phyloP scores from a whole-genome alignment of 441 rosid species.

The Monsonia emarginata region DNA sequence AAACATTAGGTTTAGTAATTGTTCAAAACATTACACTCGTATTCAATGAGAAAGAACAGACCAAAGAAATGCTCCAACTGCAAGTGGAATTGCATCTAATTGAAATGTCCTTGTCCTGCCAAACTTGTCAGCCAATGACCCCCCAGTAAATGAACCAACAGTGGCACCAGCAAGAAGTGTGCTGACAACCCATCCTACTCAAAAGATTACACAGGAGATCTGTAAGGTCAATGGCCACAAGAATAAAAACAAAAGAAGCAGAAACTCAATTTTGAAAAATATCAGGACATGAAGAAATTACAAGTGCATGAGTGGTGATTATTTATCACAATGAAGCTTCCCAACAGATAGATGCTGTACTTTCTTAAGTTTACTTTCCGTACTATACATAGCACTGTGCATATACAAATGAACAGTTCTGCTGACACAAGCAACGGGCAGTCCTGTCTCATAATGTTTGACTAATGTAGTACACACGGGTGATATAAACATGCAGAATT shows the following conservation, averaged over 20 bases:
- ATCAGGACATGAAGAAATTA: not conserved
- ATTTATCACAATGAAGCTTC: not conserved
- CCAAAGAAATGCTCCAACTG: constrained; percentile 77
- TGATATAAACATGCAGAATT: not conserved
- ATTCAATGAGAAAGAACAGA: constrained; percentile 22
- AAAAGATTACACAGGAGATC: constrained; percentile 16
- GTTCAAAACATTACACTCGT: constrained; percentile 3
- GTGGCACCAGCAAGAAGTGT: constrained; percentile 93
- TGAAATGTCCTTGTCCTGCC: constrained; percentile 87
- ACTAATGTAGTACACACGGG: not conserved
- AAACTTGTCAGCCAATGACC: constrained; percentile 84
- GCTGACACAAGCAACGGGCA: not conserved
- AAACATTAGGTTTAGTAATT: constrained; percentile 17
- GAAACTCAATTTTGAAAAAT: not conserved
- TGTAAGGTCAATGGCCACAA: constrained; percentile 9
- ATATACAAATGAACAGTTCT: not conserved
- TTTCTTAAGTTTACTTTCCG: not conserved
- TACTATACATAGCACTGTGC: not conserved
- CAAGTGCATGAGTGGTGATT: not conserved
- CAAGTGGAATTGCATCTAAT: constrained; percentile 86
- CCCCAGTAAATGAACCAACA: constrained; percentile 90
- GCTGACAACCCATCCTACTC: constrained; percentile 92
- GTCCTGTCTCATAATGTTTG: not conserved
- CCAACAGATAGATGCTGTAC: not conserved
- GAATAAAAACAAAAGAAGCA: not conserved